Evolutionary conservation across 306 rosid genomes (phyloP), one percentile per base, ranked within the genome.

Genomic region (Gillenia trifoliata): DNA sequence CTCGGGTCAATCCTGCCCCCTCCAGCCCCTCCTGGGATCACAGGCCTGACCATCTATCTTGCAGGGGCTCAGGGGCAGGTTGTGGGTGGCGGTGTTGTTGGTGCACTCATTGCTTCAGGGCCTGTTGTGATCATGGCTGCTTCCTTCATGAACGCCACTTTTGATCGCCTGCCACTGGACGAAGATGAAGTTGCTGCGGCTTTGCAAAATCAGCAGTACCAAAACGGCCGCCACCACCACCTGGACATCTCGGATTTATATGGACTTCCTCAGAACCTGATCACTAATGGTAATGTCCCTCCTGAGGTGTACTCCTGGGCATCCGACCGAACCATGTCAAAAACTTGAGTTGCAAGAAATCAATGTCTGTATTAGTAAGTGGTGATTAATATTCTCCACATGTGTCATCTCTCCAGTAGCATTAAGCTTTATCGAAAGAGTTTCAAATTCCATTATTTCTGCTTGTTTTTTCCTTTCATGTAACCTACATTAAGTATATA

Each of bases 11-110:
- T 90, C 77, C 77, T 90, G 79, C 96, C 96, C 11, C 96, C 96
- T 29, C 96, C 96, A 4, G 96, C 96, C 33, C 96, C 93, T 8
- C 87, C 93, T 3, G 96, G 96, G 64, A 85, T 90, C 65, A 90
- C 91, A 6, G 93, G 93, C 23, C 78, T 90, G 12, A 83, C 96
- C 68, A 85, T 90, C 43, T 90, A 86, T 81, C 77, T 90, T 7
- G 93, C 96, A 16, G 93, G 96, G 55, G 85, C 88, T 77, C 96
- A 90, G 75, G 96, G 96, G 36, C 96, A 90, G 89, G 93, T 90
- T 66, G 89, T 90, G 12, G 96, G 96, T 57, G 96, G 96, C 65
- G 69, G 60, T 64, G 93, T 88, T 0, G 93, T 86, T 38, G 96
- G 96, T 71, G 78, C 96, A 33, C 85, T 90, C 76, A 78, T 90